Conservation (phyloP, 345 rosid species). For the Cardamine chenopodiifolia region DNA sequence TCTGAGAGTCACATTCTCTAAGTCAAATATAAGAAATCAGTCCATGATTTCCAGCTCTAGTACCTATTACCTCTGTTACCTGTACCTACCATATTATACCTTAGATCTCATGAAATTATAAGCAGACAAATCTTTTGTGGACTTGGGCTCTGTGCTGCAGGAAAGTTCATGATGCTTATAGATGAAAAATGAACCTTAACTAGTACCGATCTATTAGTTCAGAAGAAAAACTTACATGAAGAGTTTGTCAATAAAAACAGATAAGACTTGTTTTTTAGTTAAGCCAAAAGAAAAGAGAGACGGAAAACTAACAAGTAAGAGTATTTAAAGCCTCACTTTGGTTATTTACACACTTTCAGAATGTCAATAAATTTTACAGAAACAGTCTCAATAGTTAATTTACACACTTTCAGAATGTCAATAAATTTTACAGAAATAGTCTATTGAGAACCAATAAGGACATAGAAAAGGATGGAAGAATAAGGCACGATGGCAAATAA, state of each 20-base stretch:
- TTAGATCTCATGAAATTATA: conserved; percentile 13
- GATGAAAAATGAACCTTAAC: not conserved
- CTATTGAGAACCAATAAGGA: not conserved
- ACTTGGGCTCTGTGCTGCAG: conserved; percentile 11
- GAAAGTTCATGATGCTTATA: conserved; percentile 15
- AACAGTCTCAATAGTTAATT: not conserved
- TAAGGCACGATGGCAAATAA: not conserved
- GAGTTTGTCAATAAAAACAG: conserved; percentile 1
- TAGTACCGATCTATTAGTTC: not conserved
- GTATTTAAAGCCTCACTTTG: not conserved
- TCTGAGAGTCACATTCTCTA: not conserved
- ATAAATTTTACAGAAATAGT: not conserved
- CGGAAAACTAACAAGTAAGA: not conserved
- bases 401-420: not conserved
- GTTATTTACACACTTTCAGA: not conserved
- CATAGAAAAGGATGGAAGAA: not conserved
- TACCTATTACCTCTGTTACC: conserved; percentile 12
- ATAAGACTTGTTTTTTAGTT: not conserved
- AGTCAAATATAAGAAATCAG: not conserved
- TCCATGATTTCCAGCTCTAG: conserved; percentile 15
- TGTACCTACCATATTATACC: conserved; percentile 10
- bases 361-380: not conserved
- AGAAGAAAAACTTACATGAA: not conserved
- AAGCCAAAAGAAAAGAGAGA: conserved; percentile 1
- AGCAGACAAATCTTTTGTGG: conserved; percentile 4